Evolutionary conservation across 441 rosid species (phyloP).

Genomic region (Lepidium campestre): DNA sequence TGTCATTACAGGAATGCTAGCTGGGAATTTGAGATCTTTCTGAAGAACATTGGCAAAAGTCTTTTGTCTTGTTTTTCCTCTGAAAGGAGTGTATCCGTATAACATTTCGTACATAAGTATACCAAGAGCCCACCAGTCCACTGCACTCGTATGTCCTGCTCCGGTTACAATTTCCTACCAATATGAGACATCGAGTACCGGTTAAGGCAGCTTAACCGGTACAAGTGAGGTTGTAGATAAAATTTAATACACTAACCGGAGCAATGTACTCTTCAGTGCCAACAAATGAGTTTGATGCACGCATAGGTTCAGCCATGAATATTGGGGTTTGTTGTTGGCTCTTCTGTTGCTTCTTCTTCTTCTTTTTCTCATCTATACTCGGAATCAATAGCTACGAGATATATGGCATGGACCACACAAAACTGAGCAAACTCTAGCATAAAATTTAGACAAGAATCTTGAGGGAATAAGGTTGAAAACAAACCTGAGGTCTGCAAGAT

Average conservation of each 20-base stretch:
- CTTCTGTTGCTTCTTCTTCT: constrained; percentile 57
- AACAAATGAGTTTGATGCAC: constrained; percentile 95
- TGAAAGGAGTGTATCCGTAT: constrained; percentile 93
- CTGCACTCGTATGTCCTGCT: constrained; percentile 95
- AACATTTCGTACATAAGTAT: constrained; percentile 92
- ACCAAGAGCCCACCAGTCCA: constrained; percentile 99
- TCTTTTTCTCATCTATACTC: constrained; percentile 43
- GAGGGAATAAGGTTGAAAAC: neutral
- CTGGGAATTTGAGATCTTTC: constrained; percentile 80
- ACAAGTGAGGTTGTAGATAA: neutral
- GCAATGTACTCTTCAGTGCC: constrained; percentile 99
- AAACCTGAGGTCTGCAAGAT: constrained; percentile 91
- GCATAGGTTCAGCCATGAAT: constrained; percentile 93
- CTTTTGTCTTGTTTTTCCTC: constrained; percentile 95
- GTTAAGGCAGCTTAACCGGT: neutral
- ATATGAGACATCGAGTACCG: constrained; percentile 1
- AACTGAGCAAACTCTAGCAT: neutral
- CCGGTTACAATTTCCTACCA: constrained; percentile 83
- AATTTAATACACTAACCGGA: constrained; percentile 47
- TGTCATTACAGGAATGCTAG: constrained; percentile 48
- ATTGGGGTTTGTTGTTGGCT: constrained; percentile 52
- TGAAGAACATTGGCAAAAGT: constrained; percentile 88
- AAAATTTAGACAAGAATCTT: neutral
- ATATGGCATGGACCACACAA: neutral
- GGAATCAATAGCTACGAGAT: constrained; percentile 65